Percentiles rank a stretch among this genome's conserved stretches.
phyloP scores from a whole-genome alignment of 192 early-diverging fungal genomes.

The Dimargaris cristalligena region DNA sequence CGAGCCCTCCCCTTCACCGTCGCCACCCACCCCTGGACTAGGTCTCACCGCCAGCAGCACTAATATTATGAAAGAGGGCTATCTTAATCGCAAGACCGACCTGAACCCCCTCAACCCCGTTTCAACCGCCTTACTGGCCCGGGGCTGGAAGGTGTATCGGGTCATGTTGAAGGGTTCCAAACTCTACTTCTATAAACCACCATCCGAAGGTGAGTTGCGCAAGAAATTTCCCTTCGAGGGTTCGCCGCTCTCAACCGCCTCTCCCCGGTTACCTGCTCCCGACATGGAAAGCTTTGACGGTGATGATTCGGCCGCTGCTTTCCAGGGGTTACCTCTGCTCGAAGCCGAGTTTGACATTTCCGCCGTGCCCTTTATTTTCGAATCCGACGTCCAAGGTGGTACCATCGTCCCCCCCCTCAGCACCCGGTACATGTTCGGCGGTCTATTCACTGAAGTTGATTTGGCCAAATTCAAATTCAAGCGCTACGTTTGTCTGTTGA shows the following conservation, averaged over 20 bases:
- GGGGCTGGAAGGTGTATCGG: conserved; percentile 63
- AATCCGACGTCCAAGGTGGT: conserved; percentile 34
- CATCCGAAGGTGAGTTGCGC: conserved; percentile 34
- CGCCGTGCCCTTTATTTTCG: conserved; percentile 34
- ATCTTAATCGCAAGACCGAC: conserved; percentile 56
- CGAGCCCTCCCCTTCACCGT: background rate
- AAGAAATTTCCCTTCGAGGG: conserved; percentile 30
- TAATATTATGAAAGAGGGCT: conserved; percentile 37
- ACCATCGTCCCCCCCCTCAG: conserved; percentile 31
- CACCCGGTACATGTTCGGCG: conserved; percentile 44
- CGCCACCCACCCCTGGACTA: conserved; percentile 9
- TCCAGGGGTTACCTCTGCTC: conserved; percentile 31
- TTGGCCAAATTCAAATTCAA: conserved; percentile 38
- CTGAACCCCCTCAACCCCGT: conserved; percentile 39
- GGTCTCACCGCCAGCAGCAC: conserved; percentile 23
- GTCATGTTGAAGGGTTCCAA: conserved; percentile 56
- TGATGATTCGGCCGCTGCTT: conserved; percentile 13
- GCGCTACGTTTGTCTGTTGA: conserved; percentile 39
- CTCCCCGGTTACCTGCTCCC: conserved; percentile 15
- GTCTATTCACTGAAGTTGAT: conserved; percentile 48
- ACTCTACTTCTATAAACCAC: conserved; percentile 54
- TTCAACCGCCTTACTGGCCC: conserved; percentile 32
- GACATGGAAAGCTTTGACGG: conserved; percentile 15
- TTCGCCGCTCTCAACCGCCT: conserved; percentile 21
- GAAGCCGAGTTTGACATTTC: conserved; percentile 40